phyloP scores from a whole-genome alignment of 1,139 yeast species.

The Suhomyces coccinellae region DNA sequence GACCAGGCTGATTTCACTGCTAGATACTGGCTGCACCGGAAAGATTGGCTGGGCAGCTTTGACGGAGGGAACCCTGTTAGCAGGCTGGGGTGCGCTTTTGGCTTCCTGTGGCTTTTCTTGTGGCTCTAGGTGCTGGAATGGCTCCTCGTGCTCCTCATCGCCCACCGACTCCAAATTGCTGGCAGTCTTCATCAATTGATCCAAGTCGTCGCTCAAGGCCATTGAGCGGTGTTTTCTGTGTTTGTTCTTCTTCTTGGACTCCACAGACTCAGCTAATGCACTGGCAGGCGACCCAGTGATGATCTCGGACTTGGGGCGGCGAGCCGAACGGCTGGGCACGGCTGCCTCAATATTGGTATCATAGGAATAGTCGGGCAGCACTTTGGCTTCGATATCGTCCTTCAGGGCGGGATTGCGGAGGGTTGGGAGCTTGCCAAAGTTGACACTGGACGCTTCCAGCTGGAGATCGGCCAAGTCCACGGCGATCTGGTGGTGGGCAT shows the following conservation, averaged over 20 bases:
- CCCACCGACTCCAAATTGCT: slow-evolving; percentile 19
- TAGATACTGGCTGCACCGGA: neutral
- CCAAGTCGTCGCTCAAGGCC: slow-evolving; percentile 39
- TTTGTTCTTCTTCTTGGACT: slow-evolving; percentile 9
- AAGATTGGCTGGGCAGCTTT: too few species aligned
- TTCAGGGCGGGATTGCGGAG: slow-evolving; percentile 9
- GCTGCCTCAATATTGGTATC: slow-evolving; percentile 40
- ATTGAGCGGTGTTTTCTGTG: slow-evolving; percentile 11
- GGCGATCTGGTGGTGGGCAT: slow-evolving; percentile 1
- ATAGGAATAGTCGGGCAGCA: slow-evolving; percentile 32
- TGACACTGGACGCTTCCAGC: slow-evolving; percentile 17
- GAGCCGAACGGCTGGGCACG: slow-evolving; percentile 44
- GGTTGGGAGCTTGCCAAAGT: slow-evolving; percentile 22
- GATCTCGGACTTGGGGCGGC: slow-evolving; percentile 41
- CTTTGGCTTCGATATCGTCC: slow-evolving; percentile 4
- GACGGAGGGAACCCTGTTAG: too few species aligned
- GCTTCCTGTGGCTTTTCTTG: neutral
- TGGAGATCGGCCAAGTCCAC: slow-evolving; percentile 11
- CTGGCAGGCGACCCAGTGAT: slow-evolving; percentile 6
- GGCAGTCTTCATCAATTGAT: slow-evolving; percentile 44
- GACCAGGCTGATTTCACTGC: neutral
- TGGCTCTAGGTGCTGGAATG: neutral
- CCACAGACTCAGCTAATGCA: slow-evolving; percentile 18
- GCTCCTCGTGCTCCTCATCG: neutral
- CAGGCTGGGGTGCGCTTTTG: too few species aligned